phyloP scores from a whole-genome alignment of 1,139 yeast genomes.

The Pneumocystis carinii region DNA sequence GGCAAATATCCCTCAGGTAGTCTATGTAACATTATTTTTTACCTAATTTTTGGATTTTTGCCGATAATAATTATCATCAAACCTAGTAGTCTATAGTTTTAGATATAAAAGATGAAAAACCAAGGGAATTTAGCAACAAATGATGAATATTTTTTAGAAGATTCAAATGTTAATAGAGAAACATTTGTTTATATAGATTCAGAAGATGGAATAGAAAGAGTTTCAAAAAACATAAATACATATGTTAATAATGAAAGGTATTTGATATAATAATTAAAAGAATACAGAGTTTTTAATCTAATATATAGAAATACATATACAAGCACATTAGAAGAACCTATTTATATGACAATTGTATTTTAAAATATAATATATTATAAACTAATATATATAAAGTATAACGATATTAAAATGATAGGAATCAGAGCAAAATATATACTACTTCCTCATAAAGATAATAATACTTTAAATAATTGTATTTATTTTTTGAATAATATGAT shows the following conservation, averaged over 20 bases:
- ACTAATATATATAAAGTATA: constrained; percentile 12
- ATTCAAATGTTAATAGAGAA: background rate
- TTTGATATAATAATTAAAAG: background rate
- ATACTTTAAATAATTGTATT: constrained; percentile 27
- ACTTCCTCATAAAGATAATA: constrained; percentile 37
- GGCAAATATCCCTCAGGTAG: constrained; percentile 28
- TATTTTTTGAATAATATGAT: constrained; percentile 17
- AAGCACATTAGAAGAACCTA: constrained; percentile 75
- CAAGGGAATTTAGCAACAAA: background rate
- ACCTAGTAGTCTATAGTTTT: background rate
- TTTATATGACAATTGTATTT: constrained; percentile 41
- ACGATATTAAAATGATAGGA: constrained; percentile 57
- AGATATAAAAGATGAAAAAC: background rate
- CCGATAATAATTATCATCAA: background rate
- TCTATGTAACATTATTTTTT: background rate
- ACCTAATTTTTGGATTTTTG: background rate
- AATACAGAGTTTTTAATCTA: background rate
- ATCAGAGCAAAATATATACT: constrained; percentile 49
- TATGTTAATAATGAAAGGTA: background rate
- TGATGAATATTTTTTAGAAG: background rate
- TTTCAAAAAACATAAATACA: background rate
- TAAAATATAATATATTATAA: background rate
- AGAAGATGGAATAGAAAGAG: background rate
- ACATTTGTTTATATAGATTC: background rate
- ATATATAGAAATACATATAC: constrained; percentile 58